A percentile compares a stretch with the other conserved stretches of the same genome.
Evolutionary conservation across 805 yeast species (phyloP).

Genomic region (Lipomyces yamadae): DNA sequence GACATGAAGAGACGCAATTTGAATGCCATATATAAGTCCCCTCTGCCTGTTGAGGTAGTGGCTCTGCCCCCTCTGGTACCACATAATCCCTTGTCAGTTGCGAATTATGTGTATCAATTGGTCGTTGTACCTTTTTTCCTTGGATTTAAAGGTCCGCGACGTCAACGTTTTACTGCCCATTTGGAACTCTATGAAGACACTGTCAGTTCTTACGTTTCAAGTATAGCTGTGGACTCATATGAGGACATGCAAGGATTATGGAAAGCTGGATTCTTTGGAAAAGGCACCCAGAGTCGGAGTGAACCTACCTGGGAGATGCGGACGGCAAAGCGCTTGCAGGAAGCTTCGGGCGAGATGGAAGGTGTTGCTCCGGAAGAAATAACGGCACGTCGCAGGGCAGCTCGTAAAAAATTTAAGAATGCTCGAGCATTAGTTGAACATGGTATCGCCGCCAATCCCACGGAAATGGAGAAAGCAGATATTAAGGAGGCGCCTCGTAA

Average conservation of each 20-base stretch:
- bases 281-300: constrained; percentile 84
- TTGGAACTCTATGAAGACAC: constrained; percentile 20
- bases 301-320: constrained; percentile 91
- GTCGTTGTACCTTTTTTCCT: constrained; percentile 10
- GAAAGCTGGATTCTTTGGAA: constrained; percentile 91
- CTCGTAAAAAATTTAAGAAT: constrained; percentile 71
- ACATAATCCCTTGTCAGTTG: constrained; percentile 73
- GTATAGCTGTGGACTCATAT: constrained; percentile 47
- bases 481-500: background rate
- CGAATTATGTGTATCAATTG: constrained; percentile 49
- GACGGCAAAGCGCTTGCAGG: constrained; percentile 56
- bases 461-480: constrained; percentile 36
- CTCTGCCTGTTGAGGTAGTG: constrained; percentile 61
- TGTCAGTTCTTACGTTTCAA: constrained; percentile 35
- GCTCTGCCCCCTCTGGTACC: constrained; percentile 51
- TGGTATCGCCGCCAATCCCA: constrained; percentile 44
- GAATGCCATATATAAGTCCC: constrained; percentile 50
- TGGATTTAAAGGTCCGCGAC: constrained; percentile 11
- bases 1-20: constrained; percentile 37
- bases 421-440: constrained; percentile 67
- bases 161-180: constrained; percentile 39
- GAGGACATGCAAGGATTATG: constrained; percentile 65
- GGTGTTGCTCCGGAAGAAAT: constrained; percentile 70
- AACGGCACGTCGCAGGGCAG: constrained; percentile 71
- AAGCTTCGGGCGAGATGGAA: constrained; percentile 47